Evolutionary conservation across 257 asterid genomes (phyloP).

Genomic region (Euphrasia confusa): DNA sequence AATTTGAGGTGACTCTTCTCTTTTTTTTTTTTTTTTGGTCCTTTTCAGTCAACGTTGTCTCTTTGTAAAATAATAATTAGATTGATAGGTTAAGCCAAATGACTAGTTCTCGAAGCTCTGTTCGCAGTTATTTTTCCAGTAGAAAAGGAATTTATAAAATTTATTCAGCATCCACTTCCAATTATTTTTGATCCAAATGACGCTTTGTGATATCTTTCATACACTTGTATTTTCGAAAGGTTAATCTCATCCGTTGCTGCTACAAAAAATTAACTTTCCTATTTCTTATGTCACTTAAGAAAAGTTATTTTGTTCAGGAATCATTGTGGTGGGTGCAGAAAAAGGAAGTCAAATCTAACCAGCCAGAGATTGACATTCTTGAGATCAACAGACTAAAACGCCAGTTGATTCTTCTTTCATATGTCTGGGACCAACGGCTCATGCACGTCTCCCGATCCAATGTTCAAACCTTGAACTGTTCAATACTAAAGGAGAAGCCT

Average conservation of each 20-base stretch:
- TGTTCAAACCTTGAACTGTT: constrained; percentile 27
- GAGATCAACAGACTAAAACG: constrained; percentile 48
- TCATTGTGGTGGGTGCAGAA: constrained; percentile 27
- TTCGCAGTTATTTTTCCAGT: constrained; percentile 11
- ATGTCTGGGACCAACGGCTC: constrained; percentile 53
- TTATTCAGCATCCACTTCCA: constrained; percentile 13
- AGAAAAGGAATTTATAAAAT: neutral
- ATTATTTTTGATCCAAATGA: constrained; percentile 10
- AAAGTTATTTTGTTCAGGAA: constrained; percentile 31
- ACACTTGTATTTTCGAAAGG: constrained; percentile 14
- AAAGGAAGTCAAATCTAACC: constrained; percentile 33
- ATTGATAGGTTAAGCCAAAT: constrained; percentile 4
- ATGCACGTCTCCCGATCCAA: constrained; percentile 27
- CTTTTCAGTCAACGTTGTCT: constrained; percentile 17
- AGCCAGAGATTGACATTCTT: constrained; percentile 49
- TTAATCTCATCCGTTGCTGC: constrained; percentile 22
- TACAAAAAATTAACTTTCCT: neutral
- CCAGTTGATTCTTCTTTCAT: constrained; percentile 41
- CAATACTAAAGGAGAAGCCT: constrained; percentile 35
- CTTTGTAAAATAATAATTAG: constrained; percentile 13
- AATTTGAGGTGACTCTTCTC: constrained; percentile 54
- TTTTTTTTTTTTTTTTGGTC: neutral
- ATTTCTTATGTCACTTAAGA: constrained; percentile 6
- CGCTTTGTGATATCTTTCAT: constrained; percentile 14
- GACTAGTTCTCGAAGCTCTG: constrained; percentile 7